These are phyloP conservation scores for Colletotrichum eremochloae DNA, from an alignment of 2,329 filamentous ascomycete species.

Conservation along the genomic window DNA sequence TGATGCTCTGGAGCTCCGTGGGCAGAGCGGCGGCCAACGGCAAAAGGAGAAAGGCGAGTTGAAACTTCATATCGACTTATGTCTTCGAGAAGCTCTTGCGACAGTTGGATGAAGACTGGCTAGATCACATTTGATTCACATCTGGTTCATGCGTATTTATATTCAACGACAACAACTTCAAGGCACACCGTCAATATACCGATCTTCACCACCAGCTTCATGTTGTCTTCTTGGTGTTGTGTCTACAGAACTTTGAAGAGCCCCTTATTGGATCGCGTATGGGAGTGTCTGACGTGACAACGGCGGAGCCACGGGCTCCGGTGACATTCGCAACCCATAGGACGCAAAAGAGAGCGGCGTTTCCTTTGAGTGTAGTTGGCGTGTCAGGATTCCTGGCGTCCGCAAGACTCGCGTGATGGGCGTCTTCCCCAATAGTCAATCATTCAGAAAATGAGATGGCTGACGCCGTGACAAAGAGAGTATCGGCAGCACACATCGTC, in stretches of 20 bases:
- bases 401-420: not conserved
- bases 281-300: not conserved
- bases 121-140: not conserved
- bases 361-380: not conserved
- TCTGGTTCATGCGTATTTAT: not conserved
- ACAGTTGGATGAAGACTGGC: not conserved
- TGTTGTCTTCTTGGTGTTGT: not conserved
- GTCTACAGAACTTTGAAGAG: not conserved
- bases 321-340: not conserved
- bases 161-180: not conserved
- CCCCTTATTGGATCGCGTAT: slow-evolving; percentile 5
- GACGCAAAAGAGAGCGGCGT: not conserved
- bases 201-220: not conserved
- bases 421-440: not conserved
- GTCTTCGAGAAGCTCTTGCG: not conserved
- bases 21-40: not conserved
- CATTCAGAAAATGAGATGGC: not conserved
- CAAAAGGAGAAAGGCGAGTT: not conserved
- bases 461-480: not conserved
- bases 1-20: not conserved
- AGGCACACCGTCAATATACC: not conserved
- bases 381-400: not conserved
- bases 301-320: not conserved
- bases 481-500: not conserved
- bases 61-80: slow-evolving; percentile 1